Conservation (phyloP, 2,329 filamentous ascomycete species). For the Penicillium frequentans region DNA sequence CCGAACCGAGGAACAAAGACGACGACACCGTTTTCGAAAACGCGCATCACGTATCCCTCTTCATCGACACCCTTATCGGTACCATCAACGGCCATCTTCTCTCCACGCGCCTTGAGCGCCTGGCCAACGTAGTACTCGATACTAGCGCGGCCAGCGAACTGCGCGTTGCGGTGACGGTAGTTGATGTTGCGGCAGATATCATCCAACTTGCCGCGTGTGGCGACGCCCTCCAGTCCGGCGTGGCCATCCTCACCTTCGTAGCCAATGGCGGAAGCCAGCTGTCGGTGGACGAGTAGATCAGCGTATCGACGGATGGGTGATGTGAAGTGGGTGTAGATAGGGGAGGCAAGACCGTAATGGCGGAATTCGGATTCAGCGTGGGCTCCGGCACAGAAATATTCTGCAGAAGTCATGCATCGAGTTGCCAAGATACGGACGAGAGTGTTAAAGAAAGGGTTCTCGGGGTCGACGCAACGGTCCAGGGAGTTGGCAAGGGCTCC, state of each 20-base stretch:
- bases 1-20: slow-evolving; percentile 95
- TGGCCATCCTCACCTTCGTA: slow-evolving; percentile 61
- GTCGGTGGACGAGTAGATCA: slow-evolving; percentile 90
- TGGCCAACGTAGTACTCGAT: slow-evolving; percentile 99
- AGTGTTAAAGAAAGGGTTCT: slow-evolving; percentile 96
- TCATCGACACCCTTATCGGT: slow-evolving; percentile 61
- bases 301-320: slow-evolving; percentile 96
- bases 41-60: slow-evolving; percentile 93
- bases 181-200: slow-evolving; percentile 99
- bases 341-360: slow-evolving; percentile 92
- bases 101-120: slow-evolving; percentile 74
- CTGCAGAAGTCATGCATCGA: slow-evolving; percentile 97
- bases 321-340: slow-evolving; percentile 99
- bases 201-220: slow-evolving; percentile 81
- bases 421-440: slow-evolving; percentile 96
- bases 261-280: slow-evolving; percentile 91
- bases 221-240: slow-evolving; percentile 77
- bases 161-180: slow-evolving; percentile 91
- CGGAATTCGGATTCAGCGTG: slow-evolving; percentile 92
- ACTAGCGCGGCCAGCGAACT: slow-evolving; percentile 88
- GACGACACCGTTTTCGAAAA: slow-evolving; percentile 96
- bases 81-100: slow-evolving; percentile 39
- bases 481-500: slow-evolving; percentile 92
- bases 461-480: slow-evolving; percentile 75
- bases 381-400: slow-evolving; percentile 95